These are phyloP conservation scores for Arabidopsis thaliana DNA, from an alignment of 345 rosid species.

Conservation along the genomic window DNA sequence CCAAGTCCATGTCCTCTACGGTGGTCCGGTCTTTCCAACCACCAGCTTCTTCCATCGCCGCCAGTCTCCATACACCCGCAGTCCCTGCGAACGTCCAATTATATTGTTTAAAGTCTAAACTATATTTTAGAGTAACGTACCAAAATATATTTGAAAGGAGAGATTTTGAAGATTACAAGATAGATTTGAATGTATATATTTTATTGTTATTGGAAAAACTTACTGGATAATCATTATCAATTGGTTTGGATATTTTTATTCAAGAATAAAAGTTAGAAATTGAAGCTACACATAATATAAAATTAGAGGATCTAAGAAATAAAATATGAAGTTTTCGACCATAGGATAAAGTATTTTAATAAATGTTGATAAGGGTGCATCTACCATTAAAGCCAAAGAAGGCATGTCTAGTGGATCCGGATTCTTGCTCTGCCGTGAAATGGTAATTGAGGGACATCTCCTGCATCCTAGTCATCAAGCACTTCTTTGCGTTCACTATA, in stretches of 20 bases:
- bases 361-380: neutral
- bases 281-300: neutral
- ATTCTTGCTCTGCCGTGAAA: slow-evolving; percentile 51
- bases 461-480: slow-evolving; percentile 53
- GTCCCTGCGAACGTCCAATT: slow-evolving; percentile 58
- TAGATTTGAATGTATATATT: neutral
- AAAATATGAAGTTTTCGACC: neutral
- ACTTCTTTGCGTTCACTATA: slow-evolving; percentile 48
- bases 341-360: slow-evolving; percentile 23
- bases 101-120: neutral
- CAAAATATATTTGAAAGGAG: neutral
- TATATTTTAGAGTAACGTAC: neutral
- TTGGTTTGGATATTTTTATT: neutral
- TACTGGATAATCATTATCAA: neutral
- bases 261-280: neutral
- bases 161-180: neutral
- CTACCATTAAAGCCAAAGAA: slow-evolving; percentile 51
- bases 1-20: slow-evolving; percentile 99
- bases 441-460: slow-evolving; percentile 53
- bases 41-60: slow-evolving; percentile 95
- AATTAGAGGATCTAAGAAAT: slow-evolving; percentile 1
- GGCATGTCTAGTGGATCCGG: slow-evolving; percentile 47
- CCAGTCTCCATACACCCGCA: slow-evolving; percentile 97
- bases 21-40: slow-evolving; percentile 99
- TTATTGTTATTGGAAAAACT: neutral